Conservation (phyloP, 345 rosid species). For the Eucalyptus grandis region DNA sequence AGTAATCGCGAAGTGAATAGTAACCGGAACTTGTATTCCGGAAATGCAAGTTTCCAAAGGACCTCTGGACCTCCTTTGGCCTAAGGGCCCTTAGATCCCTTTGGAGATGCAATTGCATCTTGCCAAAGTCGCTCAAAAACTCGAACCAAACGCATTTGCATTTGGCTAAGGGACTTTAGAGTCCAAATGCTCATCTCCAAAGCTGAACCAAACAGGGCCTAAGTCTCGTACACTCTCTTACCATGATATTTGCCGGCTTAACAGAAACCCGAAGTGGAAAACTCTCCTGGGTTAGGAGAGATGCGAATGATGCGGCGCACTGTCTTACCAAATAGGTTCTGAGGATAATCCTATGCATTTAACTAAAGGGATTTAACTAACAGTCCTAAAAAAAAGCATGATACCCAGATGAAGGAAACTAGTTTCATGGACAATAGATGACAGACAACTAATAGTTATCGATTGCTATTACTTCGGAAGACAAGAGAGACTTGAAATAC, state of each 20-base stretch:
- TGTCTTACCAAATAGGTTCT: background rate
- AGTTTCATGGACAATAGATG: background rate
- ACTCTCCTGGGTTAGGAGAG: background rate
- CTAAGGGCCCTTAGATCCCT: too few relatives aligned
- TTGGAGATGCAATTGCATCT: too few relatives aligned
- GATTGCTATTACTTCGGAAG: background rate
- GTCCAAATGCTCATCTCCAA: too few relatives aligned
- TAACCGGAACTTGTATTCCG: too few relatives aligned
- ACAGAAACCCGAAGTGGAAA: background rate
- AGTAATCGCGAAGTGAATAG: too few relatives aligned
- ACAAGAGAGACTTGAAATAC: background rate
- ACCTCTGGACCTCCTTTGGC: too few relatives aligned
- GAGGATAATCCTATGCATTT: background rate
- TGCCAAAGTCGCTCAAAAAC: too few relatives aligned
- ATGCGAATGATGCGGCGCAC: background rate
- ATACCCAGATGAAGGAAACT: background rate
- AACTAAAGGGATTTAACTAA: background rate
- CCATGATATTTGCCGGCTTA: background rate
- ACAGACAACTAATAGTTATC: background rate
- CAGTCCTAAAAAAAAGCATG: background rate
- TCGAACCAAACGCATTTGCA: too few relatives aligned
- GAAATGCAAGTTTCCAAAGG: too few relatives aligned
- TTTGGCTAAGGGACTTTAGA: too few relatives aligned
- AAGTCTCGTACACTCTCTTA: background rate
- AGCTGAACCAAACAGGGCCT: too few relatives aligned